Percentiles rank a stretch among this genome's conserved stretches.
Evolutionary conservation across 176 grass and related monocot genomes (phyloP).

Genomic region (Zizania latifolia): DNA sequence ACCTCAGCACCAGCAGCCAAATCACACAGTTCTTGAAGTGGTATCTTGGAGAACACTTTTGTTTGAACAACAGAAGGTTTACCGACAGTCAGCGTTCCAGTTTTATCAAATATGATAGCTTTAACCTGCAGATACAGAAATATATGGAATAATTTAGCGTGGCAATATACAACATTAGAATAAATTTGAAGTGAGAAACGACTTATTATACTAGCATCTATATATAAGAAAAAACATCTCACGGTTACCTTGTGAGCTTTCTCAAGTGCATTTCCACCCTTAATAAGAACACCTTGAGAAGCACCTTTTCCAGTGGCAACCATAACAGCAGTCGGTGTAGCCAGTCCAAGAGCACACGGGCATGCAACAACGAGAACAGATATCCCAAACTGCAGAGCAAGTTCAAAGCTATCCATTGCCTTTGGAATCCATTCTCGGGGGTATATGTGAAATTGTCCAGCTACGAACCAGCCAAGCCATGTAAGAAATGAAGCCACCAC

Average conservation of each 20-base stretch:
- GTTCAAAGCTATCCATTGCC: constrained; percentile 95
- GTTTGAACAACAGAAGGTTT: constrained; percentile 91
- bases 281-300: constrained; percentile 95
- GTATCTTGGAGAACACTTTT: constrained; percentile 70
- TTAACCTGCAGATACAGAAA: constrained; percentile 57
- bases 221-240: background rate
- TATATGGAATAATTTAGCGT: background rate
- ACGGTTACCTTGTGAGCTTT: constrained; percentile 89
- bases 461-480: constrained; percentile 88
- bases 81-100: constrained; percentile 86
- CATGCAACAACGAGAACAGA: constrained; percentile 95
- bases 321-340: constrained; percentile 98
- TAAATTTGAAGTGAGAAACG: constrained; percentile 7
- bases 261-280: constrained; percentile 92
- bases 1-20: constrained; percentile 92
- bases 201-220: background rate
- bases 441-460: constrained; percentile 64
- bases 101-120: constrained; percentile 94
- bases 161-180: background rate
- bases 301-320: constrained; percentile 99
- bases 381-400: constrained; percentile 96
- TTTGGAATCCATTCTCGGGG: constrained; percentile 72
- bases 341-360: constrained; percentile 90
- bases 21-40: constrained; percentile 71
- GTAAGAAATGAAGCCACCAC: constrained; percentile 74